Percentiles rank a stretch among this genome's conserved stretches.
These are phyloP conservation scores for Penicillium paradoxum DNA, from an alignment of 495 filamentous ascomycete species.

Conservation along the genomic window DNA sequence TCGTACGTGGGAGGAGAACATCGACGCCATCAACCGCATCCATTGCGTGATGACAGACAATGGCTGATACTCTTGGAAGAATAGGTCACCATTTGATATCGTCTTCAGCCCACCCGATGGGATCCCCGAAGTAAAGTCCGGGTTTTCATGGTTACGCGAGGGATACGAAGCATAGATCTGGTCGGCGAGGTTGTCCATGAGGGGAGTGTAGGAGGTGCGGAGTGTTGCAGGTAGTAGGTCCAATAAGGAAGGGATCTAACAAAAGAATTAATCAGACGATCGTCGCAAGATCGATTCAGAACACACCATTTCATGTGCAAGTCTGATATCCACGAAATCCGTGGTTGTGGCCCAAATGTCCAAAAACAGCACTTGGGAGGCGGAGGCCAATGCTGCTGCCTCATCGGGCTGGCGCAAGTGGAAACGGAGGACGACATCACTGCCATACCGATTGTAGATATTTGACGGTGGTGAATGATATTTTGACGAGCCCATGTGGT, in stretches of 20 bases:
- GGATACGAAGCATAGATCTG: constrained; percentile 77
- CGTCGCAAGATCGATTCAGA: neutral
- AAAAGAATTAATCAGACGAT: constrained; percentile 3
- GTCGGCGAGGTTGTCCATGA: constrained; percentile 79
- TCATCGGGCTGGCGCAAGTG: constrained; percentile 67
- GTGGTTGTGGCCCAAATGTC: constrained; percentile 87
- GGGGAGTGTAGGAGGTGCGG: constrained; percentile 62
- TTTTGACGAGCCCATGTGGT: constrained; percentile 21
- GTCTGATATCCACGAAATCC: constrained; percentile 80
- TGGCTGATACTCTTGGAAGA: constrained; percentile 86
- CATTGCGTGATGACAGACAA: constrained; percentile 73
- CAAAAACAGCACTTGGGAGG: constrained; percentile 68
- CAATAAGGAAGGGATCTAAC: constrained; percentile 65
- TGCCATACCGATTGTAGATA: constrained; percentile 62
- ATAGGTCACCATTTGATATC: constrained; percentile 53
- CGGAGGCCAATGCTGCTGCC: constrained; percentile 66
- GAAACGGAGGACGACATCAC: constrained; percentile 85
- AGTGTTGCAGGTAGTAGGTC: constrained; percentile 73
- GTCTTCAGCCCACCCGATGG: constrained; percentile 30
- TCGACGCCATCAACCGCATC: constrained; percentile 83
- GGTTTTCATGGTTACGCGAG: constrained; percentile 19
- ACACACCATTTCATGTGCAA: constrained; percentile 71
- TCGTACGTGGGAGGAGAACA: constrained; percentile 76
- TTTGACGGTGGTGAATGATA: constrained; percentile 37
- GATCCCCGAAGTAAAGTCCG: constrained; percentile 30